Evolutionary conservation across 2,329 filamentous ascomycete genomes (phyloP).

Genomic region (Neonectria punicea): DNA sequence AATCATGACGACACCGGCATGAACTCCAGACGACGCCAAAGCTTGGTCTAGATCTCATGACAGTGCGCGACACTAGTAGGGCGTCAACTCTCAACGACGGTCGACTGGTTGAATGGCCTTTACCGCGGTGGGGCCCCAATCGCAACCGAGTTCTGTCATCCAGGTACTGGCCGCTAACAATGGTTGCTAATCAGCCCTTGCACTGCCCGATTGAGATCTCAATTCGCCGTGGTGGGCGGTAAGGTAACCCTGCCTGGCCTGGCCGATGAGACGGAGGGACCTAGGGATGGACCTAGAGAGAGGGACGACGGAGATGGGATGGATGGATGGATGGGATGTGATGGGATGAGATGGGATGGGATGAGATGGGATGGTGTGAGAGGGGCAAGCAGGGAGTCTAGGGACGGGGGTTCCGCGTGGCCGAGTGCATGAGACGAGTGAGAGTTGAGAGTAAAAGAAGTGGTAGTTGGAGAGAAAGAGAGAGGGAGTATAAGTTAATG

Average conservation of each 20-base stretch:
- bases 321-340: no score
- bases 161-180: constrained; percentile 2
- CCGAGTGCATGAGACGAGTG: background rate
- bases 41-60: background rate
- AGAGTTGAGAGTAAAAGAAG: background rate
- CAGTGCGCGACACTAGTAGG: background rate
- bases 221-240: constrained; percentile 31
- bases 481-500: background rate
- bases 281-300: no score
- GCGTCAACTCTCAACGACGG: background rate
- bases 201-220: constrained; percentile 42
- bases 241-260: constrained; percentile 14
- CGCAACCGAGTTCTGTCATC: constrained; percentile 9
- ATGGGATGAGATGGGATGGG: no score
- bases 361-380: background rate
- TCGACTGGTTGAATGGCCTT: constrained; percentile 20
- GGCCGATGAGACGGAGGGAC: background rate
- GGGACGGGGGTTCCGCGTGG: background rate
- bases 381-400: background rate
- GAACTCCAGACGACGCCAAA: background rate
- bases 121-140: constrained; percentile 34
- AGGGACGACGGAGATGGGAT: background rate
- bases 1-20: constrained; percentile 6
- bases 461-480: no score
- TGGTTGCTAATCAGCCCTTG: constrained; percentile 42